phyloP scores from a whole-genome alignment of 441 rosid genomes.

The Francoa sonchifolia region DNA sequence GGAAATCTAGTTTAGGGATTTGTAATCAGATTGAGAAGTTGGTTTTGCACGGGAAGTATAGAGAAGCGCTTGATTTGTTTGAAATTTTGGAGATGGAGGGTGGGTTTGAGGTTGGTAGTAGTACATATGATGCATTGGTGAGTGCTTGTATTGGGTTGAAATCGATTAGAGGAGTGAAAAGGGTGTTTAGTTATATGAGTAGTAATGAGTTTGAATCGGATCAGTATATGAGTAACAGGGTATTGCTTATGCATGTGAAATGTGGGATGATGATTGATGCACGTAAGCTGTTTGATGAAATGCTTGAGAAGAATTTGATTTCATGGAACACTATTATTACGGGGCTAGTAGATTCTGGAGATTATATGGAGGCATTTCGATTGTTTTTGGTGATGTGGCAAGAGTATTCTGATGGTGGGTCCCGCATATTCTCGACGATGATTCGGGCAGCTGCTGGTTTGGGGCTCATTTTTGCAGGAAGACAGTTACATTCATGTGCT shows the following conservation, averaged over 20 bases:
- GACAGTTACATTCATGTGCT: slow-evolving; percentile 58
- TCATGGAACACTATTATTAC: slow-evolving; percentile 53
- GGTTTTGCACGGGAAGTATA: slow-evolving; percentile 36
- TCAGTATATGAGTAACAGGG: slow-evolving; percentile 55
- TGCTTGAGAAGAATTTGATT: slow-evolving; percentile 57
- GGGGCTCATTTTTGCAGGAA: slow-evolving; percentile 43
- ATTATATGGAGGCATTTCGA: slow-evolving; percentile 46
- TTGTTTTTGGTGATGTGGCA: slow-evolving; percentile 67
- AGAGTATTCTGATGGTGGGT: slow-evolving; percentile 49
- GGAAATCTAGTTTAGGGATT: slow-evolving; percentile 30
- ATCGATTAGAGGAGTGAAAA: slow-evolving; percentile 58
- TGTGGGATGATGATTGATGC: slow-evolving; percentile 75
- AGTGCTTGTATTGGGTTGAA: slow-evolving; percentile 65
- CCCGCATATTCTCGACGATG: slow-evolving; percentile 43
- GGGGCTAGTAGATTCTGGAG: slow-evolving; percentile 54
- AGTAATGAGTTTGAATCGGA: slow-evolving; percentile 43
- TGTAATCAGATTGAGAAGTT: slow-evolving; percentile 77
- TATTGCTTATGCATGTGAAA: slow-evolving; percentile 59
- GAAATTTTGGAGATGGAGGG: slow-evolving; percentile 59
- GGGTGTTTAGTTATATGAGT: slow-evolving; percentile 44
- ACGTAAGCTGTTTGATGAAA: slow-evolving; percentile 52
- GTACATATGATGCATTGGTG: slow-evolving; percentile 63
- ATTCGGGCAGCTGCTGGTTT: slow-evolving; percentile 64
- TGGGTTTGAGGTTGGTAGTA: slow-evolving; percentile 30
- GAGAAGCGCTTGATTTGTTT: slow-evolving; percentile 77